Percentiles rank a stretch among this genome's conserved stretches.
Evolutionary conservation across 805 yeast genomes (phyloP).

Genomic region (Lachancea mirantina): DNA sequence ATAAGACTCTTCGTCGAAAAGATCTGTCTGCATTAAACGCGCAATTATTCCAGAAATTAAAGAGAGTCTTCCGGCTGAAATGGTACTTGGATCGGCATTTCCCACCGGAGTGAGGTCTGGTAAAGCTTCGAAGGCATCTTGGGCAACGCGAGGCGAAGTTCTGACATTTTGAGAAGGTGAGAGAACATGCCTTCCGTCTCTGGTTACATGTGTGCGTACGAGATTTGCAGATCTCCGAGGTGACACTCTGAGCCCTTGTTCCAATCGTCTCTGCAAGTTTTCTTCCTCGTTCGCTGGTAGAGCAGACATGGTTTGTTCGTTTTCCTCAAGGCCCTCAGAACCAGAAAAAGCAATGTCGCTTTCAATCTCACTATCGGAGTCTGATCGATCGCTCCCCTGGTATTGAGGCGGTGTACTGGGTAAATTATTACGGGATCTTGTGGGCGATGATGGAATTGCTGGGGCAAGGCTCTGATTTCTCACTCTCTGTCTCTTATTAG

Average conservation of each 20-base stretch:
- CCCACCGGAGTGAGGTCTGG: constrained; percentile 16
- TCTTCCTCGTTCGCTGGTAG: constrained; percentile 28
- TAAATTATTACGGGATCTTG: constrained; percentile 1
- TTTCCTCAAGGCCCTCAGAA: constrained; percentile 13
- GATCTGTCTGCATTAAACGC: constrained; percentile 36
- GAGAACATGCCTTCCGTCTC: constrained; percentile 6
- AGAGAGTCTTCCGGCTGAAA: constrained; percentile 46
- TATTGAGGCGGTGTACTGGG: constrained; percentile 26
- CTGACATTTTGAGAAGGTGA: constrained; percentile 6
- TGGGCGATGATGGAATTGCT: constrained; percentile 6
- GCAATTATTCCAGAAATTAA: constrained; percentile 43
- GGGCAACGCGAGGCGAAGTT: constrained; percentile 12
- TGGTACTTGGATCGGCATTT: constrained; percentile 27
- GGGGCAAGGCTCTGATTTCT: constrained; percentile 19
- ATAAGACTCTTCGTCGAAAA: constrained; percentile 41
- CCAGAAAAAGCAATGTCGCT: constrained; percentile 24
- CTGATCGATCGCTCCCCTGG: constrained; percentile 32
- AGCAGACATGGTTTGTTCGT: constrained; percentile 20
- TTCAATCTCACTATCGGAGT: constrained; percentile 30
- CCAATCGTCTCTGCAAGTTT: constrained; percentile 23
- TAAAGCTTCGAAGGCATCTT: constrained; percentile 17
- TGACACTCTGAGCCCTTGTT: constrained; percentile 25
- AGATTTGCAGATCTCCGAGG: constrained; percentile 21
- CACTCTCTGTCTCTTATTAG: constrained; percentile 30
- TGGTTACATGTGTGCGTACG: constrained; percentile 4